Conservation (phyloP, 2,329 filamentous ascomycete species). For the Colletotrichum sp. region DNA sequence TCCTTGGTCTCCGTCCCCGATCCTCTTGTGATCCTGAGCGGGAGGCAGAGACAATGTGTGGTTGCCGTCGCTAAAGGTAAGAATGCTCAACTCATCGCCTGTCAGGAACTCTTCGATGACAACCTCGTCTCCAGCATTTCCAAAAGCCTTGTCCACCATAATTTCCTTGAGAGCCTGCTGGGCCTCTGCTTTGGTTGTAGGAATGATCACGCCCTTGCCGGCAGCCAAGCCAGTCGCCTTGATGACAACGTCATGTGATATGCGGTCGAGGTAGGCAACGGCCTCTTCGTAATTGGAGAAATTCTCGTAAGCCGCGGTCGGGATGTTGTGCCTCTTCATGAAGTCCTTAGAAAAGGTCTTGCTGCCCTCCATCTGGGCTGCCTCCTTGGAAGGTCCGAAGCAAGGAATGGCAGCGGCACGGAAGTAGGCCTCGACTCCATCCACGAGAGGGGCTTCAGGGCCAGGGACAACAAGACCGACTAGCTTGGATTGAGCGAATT, state of each 20-base stretch:
- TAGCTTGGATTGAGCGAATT: conserved; percentile 63
- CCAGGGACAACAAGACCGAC: conserved; percentile 76
- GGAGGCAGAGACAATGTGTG: conserved; percentile 69
- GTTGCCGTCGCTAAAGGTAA: conserved; percentile 72
- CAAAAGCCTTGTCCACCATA: conserved; percentile 71
- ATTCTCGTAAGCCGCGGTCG: conserved; percentile 74
- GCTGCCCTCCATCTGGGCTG: conserved; percentile 77
- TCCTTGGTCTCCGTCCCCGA: conserved; percentile 70
- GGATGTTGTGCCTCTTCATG: conserved; percentile 75
- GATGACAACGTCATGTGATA: conserved; percentile 69
- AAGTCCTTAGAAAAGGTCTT: conserved; percentile 83
- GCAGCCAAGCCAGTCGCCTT: conserved; percentile 78
- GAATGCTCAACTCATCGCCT: conserved; percentile 72
- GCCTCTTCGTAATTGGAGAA: conserved; percentile 68
- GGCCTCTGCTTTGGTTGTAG: conserved; percentile 59
- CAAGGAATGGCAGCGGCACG: conserved; percentile 60
- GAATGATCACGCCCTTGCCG: conserved; percentile 65
- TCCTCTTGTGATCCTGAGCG: conserved; percentile 76
- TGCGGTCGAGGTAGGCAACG: conserved; percentile 62
- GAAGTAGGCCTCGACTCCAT: conserved; percentile 76
- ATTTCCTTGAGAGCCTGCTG: conserved; percentile 68
- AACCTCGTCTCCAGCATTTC: conserved; percentile 69
- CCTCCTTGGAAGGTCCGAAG: conserved; percentile 72
- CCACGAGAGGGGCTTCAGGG: conserved; percentile 75
- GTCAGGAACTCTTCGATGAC: conserved; percentile 76